phyloP scores from a whole-genome alignment of 257 asterid species.

The Nicotiana sylvestris region DNA sequence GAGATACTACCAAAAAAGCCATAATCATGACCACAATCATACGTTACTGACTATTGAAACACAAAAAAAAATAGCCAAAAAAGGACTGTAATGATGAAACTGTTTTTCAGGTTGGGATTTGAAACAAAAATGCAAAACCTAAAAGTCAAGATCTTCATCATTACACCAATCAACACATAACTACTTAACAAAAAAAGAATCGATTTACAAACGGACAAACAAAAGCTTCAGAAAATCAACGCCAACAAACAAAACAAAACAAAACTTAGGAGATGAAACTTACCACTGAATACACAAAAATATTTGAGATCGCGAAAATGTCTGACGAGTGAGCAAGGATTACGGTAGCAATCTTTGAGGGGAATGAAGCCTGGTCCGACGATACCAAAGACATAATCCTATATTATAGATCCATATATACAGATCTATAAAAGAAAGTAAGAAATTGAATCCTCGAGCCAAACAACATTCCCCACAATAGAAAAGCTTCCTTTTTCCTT shows the following conservation, averaged over 20 bases:
- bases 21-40: conserved; percentile 18
- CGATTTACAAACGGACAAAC: neutral
- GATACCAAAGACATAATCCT: conserved; percentile 11
- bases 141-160: conserved; percentile 51
- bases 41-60: conserved; percentile 15
- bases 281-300: neutral
- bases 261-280: neutral
- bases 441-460: conserved; percentile 42
- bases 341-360: conserved; percentile 25
- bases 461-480: conserved; percentile 57
- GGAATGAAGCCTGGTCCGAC: conserved; percentile 43
- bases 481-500: conserved; percentile 19
- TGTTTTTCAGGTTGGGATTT: conserved; percentile 12
- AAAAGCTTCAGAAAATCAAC: neutral
- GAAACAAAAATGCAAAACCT: neutral
- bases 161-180: conserved; percentile 37
- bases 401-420: conserved; percentile 18
- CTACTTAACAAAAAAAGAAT: neutral
- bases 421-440: neutral
- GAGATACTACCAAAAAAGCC: conserved; percentile 20
- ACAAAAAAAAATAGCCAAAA: conserved; percentile 29
- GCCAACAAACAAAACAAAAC: neutral
- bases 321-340: conserved; percentile 30
- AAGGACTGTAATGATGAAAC: conserved; percentile 32
- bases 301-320: neutral